These are phyloP conservation scores for Schizophyllum amplum DNA, from an alignment of 1,284 basidiomycete species.

Conservation along the genomic window DNA sequence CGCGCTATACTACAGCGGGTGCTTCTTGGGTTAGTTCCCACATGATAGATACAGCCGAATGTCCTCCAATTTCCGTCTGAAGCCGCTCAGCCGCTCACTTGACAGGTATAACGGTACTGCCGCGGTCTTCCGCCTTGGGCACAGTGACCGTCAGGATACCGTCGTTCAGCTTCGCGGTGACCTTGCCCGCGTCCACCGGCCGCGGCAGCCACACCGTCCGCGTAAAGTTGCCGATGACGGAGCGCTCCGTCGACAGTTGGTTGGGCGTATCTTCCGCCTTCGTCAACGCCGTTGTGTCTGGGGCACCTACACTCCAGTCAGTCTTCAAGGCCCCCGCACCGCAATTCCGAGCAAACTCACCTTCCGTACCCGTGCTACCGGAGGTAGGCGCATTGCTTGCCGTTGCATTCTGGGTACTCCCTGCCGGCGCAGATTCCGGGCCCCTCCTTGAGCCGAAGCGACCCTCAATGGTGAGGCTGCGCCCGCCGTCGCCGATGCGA, in stretches of 20 bases:
- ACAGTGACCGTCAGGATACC: slow-evolving; percentile 60
- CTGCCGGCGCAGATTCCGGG: not conserved
- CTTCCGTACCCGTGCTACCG: slow-evolving; percentile 21
- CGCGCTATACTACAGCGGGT: no score
- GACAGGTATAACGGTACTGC: slow-evolving; percentile 32
- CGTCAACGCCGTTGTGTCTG: slow-evolving; percentile 18
- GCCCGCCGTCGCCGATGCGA: slow-evolving; percentile 58
- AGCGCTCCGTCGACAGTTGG: slow-evolving; percentile 50
- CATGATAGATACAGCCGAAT: no score
- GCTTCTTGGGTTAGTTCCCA: no score
- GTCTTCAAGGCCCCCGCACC: slow-evolving; percentile 4
- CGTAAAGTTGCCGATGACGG: slow-evolving; percentile 51
- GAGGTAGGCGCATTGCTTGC: slow-evolving; percentile 15
- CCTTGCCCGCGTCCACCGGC: slow-evolving; percentile 47
- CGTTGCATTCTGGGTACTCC: no score
- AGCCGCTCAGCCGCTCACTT: slow-evolving; percentile 22
- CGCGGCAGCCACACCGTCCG: slow-evolving; percentile 65
- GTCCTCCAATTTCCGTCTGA: no score
- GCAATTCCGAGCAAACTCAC: slow-evolving; percentile 12
- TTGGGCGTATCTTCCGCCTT: slow-evolving; percentile 28
- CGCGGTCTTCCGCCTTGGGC: slow-evolving; percentile 54
- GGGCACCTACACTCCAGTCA: slow-evolving; percentile 7
- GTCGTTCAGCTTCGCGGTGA: slow-evolving; percentile 58
- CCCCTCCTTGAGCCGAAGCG: slow-evolving; percentile 17
- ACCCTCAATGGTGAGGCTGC: slow-evolving; percentile 66